A percentile compares a stretch with the other conserved stretches of the same genome.
Conservation (phyloP, 495 filamentous ascomycete species). For the Tuber brumale region DNA sequence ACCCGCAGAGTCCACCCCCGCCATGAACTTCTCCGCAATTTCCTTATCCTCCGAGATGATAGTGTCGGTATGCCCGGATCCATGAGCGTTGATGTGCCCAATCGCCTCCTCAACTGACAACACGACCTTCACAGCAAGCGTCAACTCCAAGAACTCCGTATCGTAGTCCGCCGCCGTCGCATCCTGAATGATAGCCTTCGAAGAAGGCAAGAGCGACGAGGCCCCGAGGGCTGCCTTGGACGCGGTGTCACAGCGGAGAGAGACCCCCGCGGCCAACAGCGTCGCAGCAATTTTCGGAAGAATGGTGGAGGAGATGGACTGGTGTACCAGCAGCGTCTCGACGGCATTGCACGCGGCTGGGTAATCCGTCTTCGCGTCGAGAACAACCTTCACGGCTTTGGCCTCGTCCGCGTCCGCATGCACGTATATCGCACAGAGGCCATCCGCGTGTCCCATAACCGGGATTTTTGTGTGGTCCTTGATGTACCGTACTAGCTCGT, state of each 20-base stretch:
- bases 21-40: slow-evolving; percentile 71
- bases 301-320: slow-evolving; percentile 58
- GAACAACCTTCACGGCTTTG: slow-evolving; percentile 67
- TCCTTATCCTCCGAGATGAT: slow-evolving; percentile 66
- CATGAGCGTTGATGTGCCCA: slow-evolving; percentile 81
- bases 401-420: slow-evolving; percentile 66
- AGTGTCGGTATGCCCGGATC: slow-evolving; percentile 90
- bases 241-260: slow-evolving; percentile 69
- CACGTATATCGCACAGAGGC: slow-evolving; percentile 84
- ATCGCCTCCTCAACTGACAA: slow-evolving; percentile 62
- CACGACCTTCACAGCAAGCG: slow-evolving; percentile 77
- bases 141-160: slow-evolving; percentile 84
- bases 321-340: slow-evolving; percentile 82
- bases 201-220: slow-evolving; percentile 42
- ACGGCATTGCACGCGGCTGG: slow-evolving; percentile 93
- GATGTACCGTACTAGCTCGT: slow-evolving; percentile 85
- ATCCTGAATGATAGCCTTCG: slow-evolving; percentile 53
- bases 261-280: slow-evolving; percentile 68
- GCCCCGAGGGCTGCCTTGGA: slow-evolving; percentile 56
- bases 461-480: slow-evolving; percentile 89
- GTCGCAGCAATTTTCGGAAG: slow-evolving; percentile 65
- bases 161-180: slow-evolving; percentile 64
- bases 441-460: slow-evolving; percentile 93
- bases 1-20: slow-evolving; percentile 76
- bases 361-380: slow-evolving; percentile 91